phyloP scores from a whole-genome alignment of 495 filamentous ascomycete genomes.

The Pyronema domesticum region DNA sequence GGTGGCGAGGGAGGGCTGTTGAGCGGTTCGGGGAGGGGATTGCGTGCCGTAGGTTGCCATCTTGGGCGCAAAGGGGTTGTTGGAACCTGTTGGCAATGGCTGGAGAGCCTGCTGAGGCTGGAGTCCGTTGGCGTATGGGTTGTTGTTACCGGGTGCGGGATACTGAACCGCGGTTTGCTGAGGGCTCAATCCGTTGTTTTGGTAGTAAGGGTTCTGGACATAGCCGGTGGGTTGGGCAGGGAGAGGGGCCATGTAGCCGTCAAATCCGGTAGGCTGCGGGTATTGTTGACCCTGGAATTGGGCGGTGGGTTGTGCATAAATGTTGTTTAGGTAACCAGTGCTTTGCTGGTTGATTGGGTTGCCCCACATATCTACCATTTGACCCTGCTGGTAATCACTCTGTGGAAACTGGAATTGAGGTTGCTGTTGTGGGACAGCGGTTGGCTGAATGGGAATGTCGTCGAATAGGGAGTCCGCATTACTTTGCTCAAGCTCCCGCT shows the following conservation, averaged over 20 bases:
- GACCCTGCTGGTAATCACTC: conserved; percentile 77
- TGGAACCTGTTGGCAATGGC: conserved; percentile 68
- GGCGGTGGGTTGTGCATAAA: conserved; percentile 60
- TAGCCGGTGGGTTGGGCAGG: conserved; percentile 62
- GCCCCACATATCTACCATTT: conserved; percentile 87
- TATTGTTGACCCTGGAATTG: conserved; percentile 21
- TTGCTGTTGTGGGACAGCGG: conserved; percentile 31
- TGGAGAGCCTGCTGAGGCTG: conserved; percentile 34
- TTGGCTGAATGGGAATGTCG: conserved; percentile 37
- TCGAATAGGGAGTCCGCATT: conserved; percentile 81
- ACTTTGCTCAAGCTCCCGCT: conserved; percentile 72
- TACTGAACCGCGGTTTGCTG: conserved; percentile 28
- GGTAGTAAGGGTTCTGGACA: conserved; percentile 50
- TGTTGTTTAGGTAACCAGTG: conserved; percentile 71
- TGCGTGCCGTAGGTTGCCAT: conserved; percentile 30
- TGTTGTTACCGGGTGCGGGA: conserved; percentile 57
- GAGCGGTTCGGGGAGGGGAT: conserved; percentile 31
- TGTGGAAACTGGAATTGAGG: conserved; percentile 25
- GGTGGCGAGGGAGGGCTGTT: conserved; percentile 5
- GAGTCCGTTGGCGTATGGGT: conserved; percentile 50
- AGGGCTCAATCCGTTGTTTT: conserved; percentile 27
- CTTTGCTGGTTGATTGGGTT: conserved; percentile 74
- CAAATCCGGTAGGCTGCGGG: conserved; percentile 28
- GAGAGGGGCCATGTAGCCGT: conserved; percentile 28
- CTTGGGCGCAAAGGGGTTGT: conserved; percentile 72